These are phyloP conservation scores for Vigna hirtella DNA, from an alignment of 306 rosid genomes.

Conservation along the genomic window DNA sequence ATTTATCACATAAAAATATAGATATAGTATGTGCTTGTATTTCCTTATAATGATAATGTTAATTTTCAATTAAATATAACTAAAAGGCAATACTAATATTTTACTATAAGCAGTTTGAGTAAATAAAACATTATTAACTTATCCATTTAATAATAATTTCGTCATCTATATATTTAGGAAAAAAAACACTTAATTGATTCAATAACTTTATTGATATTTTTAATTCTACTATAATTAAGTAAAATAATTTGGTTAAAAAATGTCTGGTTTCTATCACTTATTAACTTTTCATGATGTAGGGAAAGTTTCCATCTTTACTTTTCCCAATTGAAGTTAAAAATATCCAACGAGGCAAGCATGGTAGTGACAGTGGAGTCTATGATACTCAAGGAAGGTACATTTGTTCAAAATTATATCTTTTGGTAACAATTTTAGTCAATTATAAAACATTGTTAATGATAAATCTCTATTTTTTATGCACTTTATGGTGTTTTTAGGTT, in stretches of 20 bases:
- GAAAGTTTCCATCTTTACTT: conserved; percentile 65
- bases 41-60: no score
- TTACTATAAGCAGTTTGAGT: no score
- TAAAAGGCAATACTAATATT: no score
- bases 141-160: not conserved
- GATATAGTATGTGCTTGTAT: no score
- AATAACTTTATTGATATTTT: not conserved
- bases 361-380: conserved; percentile 75
- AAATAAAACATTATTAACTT: no score
- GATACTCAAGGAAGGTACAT: conserved; percentile 76
- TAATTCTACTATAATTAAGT: not conserved
- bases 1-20: no score
- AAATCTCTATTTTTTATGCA: not conserved
- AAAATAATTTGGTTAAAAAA: not conserved
- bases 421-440: not conserved
- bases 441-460: not conserved
- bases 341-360: conserved; percentile 63
- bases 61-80: no score
- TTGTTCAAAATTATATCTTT: not conserved
- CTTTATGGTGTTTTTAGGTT: conserved; percentile 54
- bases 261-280: not conserved
- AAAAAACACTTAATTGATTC: not conserved
- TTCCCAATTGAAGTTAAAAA: conserved; percentile 77
- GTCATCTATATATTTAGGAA: no score
- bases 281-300: conserved; percentile 47